Base-by-base conservation (phyloP, 1,139 yeast species). In the Taiozyma sp. region DNA sequence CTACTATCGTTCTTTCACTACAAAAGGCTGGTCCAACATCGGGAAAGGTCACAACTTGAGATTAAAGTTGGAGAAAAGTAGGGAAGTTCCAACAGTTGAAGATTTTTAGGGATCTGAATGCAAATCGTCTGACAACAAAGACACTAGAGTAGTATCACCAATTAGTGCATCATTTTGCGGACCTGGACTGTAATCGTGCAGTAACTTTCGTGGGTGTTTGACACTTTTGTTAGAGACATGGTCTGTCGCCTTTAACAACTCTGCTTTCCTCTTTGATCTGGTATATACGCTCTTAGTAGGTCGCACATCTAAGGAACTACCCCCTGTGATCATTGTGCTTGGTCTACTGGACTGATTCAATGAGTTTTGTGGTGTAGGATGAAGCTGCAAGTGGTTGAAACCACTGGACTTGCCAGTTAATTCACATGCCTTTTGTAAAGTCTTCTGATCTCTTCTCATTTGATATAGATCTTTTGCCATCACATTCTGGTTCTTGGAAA, bases 1-100 rank as follows among this genome's bases (percentile, higher is more conserved):
- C 26, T 93, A 86, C 64, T 84, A 81, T 60, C 70, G 72, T 10
- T 66, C 70, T 2, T 68, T 85, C 48, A 57, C 63, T 0, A 56
- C 63, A 5, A 56, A 63, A 2, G 69, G 69, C 8, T 54, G 56
- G 21, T 50, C 47, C 42, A 43, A 44, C n/a, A 41, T 48, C 16
- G 43, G 53, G 46, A 32, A 53, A 29, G 59, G 58, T 0, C 56
- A 55, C 14, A 64, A 68, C 49, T 57, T 71, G 43, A 65, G 62
- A 42, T 48, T 75, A 26, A 57, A 56, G 8, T 67, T 73, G 5
- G 50, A 61, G 3, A 60, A 75, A 51, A 51, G 55, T 3, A 54
- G 71, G 43, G 35, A 32, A 14, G 30, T 50, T 14, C 34, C 41
- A 8, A 45, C 35, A 3, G 46, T 47, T 16, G 43, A 45, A 13